phyloP scores from a whole-genome alignment of 768 basidiomycete genomes.

The Leccinum sublutescens region DNA sequence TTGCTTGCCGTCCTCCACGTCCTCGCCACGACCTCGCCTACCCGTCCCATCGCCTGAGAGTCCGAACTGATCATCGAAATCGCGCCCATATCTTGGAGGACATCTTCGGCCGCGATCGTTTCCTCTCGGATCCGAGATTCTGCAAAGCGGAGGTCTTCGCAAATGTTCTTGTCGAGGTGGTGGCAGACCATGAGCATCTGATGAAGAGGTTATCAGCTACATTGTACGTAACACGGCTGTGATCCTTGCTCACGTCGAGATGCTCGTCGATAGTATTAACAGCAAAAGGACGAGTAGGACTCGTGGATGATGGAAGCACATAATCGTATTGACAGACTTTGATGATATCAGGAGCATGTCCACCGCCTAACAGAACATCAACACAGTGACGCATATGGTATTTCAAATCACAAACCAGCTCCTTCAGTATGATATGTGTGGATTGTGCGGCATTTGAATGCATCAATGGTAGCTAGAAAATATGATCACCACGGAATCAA shows the following conservation, averaged over 20 bases:
- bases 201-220: conserved; percentile 1
- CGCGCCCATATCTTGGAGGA: conserved; percentile 88
- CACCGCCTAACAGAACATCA: conserved; percentile 56
- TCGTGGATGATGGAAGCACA: conserved; percentile 94
- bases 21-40: conserved; percentile 88
- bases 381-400: not conserved
- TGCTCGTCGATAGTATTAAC: conserved; percentile 95
- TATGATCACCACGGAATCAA: conserved; percentile 8
- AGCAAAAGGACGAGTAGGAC: conserved; percentile 91
- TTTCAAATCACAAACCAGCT: conserved; percentile 53
- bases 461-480: conserved; percentile 73
- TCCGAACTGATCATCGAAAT: conserved; percentile 98
- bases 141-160: conserved; percentile 93
- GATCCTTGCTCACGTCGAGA: conserved; percentile 69
- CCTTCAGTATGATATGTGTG: conserved; percentile 98
- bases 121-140: conserved; percentile 96
- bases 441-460: conserved; percentile 88
- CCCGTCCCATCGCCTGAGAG: conserved; percentile 97
- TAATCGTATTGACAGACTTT: conserved; percentile 89
- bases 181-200: conserved; percentile 99
- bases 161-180: conserved; percentile 87
- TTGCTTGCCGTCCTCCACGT: conserved; percentile 99
- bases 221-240: not conserved
- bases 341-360: conserved; percentile 98
- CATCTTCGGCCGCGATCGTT: conserved; percentile 97